Evolutionary conservation across 305 asterid genomes (phyloP).

Genomic region (Solanum chacoense): DNA sequence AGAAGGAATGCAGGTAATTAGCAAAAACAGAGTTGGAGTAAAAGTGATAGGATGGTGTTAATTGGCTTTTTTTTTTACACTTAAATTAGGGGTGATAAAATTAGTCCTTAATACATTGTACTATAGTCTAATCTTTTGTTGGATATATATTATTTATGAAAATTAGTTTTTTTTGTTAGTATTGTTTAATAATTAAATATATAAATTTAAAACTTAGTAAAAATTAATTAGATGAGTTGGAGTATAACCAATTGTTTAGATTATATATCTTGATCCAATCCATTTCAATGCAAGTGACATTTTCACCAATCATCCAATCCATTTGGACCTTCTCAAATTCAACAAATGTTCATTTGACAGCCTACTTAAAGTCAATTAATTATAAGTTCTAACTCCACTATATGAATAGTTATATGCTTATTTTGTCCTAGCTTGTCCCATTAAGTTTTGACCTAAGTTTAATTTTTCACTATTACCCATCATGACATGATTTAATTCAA

Average conservation of each 20-base stretch:
- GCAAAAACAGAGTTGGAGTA: neutral
- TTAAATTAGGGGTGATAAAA: neutral
- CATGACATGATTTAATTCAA: neutral
- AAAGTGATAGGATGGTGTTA: neutral
- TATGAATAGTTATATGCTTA: neutral
- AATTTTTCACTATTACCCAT: neutral
- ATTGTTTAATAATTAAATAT: neutral
- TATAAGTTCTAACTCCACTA: neutral
- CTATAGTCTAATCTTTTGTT: neutral
- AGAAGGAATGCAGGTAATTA: neutral
- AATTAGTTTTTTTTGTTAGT: too few species aligned
- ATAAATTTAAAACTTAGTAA: too few species aligned
- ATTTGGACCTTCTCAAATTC: neutral
- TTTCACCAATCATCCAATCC: too few species aligned
- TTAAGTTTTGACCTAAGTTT: neutral
- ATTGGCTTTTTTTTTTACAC: neutral
- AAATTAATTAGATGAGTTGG: neutral
- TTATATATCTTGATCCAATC: neutral
- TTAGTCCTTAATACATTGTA: neutral
- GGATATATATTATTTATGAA: neutral
- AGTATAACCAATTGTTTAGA: neutral
- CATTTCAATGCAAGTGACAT: neutral
- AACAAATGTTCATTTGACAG: neutral
- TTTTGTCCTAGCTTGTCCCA: neutral
- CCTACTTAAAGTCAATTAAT: neutral